These are phyloP conservation scores for Musa beccarii DNA, from an alignment of 176 grass and related monocot genomes.

Conservation along the genomic window DNA sequence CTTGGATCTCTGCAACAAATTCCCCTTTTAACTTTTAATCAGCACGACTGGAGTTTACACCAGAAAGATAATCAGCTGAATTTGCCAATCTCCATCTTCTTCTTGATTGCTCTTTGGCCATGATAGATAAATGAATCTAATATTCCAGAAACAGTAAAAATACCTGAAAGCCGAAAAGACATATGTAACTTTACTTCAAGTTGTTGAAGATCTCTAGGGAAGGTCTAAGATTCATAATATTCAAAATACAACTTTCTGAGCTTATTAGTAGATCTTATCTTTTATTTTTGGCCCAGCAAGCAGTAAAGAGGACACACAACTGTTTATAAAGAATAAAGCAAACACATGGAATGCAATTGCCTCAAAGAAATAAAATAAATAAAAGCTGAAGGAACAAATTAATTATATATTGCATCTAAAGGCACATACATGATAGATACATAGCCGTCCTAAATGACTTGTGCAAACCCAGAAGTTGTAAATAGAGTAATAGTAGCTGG, in stretches of 20 bases:
- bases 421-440: no score
- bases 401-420: no score
- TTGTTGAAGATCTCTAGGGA: not conserved
- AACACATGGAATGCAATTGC: no score
- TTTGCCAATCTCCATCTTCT: slow-evolving; percentile 95
- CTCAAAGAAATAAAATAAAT: no score
- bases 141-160: slow-evolving; percentile 95
- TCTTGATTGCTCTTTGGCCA: slow-evolving; percentile 89
- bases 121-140: slow-evolving; percentile 94
- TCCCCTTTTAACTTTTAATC: not conserved
- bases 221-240: not conserved
- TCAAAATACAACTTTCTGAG: not conserved
- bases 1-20: not conserved
- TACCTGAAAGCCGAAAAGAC: slow-evolving; percentile 36
- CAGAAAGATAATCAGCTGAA: slow-evolving; percentile 43
- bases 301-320: no score
- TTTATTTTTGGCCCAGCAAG: no score
- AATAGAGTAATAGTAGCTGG: no score
- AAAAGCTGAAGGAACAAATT: no score
- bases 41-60: not conserved
- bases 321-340: no score
- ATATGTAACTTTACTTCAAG: not conserved
- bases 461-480: no score
- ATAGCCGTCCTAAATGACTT: no score
- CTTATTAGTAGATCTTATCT: no score